A percentile compares a stretch with the other conserved stretches of the same genome.
phyloP scores from a whole-genome alignment of 2,329 filamentous ascomycete genomes.

The Xylaria sp. region DNA sequence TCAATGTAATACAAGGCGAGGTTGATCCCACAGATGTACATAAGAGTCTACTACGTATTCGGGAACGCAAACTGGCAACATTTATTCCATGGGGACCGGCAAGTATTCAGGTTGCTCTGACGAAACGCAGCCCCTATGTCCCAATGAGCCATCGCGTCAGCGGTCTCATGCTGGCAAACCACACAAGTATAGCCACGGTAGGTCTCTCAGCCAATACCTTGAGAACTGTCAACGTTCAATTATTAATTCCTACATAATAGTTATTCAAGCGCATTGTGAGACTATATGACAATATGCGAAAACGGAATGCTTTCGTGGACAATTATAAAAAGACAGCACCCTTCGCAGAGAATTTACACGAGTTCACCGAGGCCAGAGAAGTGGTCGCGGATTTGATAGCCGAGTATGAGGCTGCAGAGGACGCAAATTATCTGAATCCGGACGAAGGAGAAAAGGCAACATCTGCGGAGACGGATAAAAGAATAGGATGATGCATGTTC shows the following conservation, averaged over 20 bases:
- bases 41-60: constrained; percentile 95
- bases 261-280: constrained; percentile 93
- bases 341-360: constrained; percentile 88
- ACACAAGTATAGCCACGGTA: constrained; percentile 94
- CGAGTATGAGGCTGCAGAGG: constrained; percentile 96
- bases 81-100: constrained; percentile 99
- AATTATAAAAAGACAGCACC: constrained; percentile 95
- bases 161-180: constrained; percentile 96
- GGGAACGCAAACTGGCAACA: constrained; percentile 90
- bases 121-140: constrained; percentile 95
- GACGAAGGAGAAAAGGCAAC: constrained; percentile 66
- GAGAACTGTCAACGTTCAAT: not conserved
- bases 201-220: constrained; percentile 42
- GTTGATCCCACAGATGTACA: constrained; percentile 98
- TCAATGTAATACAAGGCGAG: constrained; percentile 99
- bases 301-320: constrained; percentile 96
- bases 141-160: constrained; percentile 94
- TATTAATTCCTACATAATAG: constrained; percentile 49
- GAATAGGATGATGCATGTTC: constrained; percentile 52
- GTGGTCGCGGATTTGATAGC: constrained; percentile 91
- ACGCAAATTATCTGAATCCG: constrained; percentile 87
- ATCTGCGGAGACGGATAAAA: constrained; percentile 65
- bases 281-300: constrained; percentile 93
- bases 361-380: constrained; percentile 94
- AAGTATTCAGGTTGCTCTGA: constrained; percentile 95